Conservation (phyloP, 1,284 basidiomycete genomes). For the Coniferiporia weirii region DNA sequence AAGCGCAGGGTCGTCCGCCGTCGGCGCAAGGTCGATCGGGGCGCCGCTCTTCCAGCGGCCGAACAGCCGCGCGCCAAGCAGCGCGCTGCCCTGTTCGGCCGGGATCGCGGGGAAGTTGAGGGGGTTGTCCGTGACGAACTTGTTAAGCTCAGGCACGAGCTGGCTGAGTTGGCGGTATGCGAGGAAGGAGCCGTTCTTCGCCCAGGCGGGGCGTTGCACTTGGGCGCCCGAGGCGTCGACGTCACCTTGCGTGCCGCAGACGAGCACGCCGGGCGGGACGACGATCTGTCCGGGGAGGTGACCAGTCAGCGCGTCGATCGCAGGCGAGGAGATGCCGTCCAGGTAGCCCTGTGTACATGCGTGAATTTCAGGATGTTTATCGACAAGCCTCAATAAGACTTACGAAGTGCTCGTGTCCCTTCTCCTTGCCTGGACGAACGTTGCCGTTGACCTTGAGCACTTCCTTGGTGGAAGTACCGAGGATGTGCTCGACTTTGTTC, state of each 20-base stretch:
- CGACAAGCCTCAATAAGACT: conserved; percentile 18
- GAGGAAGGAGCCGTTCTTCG: conserved; percentile 48
- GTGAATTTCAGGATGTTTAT: background rate
- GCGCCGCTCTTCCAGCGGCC: conserved; percentile 61
- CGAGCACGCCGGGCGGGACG: conserved; percentile 33
- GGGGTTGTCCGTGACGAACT: conserved; percentile 41
- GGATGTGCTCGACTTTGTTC: conserved; percentile 25
- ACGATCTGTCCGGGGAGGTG: conserved; percentile 35
- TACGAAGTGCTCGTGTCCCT: conserved; percentile 32
- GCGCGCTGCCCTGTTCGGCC: conserved; percentile 37
- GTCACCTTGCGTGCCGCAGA: conserved; percentile 37
- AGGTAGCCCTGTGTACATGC: conserved; percentile 31
- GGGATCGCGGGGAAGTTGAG: conserved; percentile 33
- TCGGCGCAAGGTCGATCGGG: conserved; percentile 40
- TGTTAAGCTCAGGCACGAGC: conserved; percentile 50
- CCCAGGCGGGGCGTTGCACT: conserved; percentile 39
- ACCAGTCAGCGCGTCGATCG: conserved; percentile 35
- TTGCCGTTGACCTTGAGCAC: conserved; percentile 28
- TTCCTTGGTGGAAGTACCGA: conserved; percentile 29
- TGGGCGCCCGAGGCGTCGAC: background rate
- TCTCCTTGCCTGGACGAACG: conserved; percentile 30
- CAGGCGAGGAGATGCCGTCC: conserved; percentile 44
- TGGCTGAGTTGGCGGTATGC: conserved; percentile 50
- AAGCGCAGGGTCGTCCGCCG: conserved; percentile 36
- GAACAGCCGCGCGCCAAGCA: conserved; percentile 48